Base-by-base conservation (phyloP, 164 flowering plant species). In the Vitis rupestris region DNA sequence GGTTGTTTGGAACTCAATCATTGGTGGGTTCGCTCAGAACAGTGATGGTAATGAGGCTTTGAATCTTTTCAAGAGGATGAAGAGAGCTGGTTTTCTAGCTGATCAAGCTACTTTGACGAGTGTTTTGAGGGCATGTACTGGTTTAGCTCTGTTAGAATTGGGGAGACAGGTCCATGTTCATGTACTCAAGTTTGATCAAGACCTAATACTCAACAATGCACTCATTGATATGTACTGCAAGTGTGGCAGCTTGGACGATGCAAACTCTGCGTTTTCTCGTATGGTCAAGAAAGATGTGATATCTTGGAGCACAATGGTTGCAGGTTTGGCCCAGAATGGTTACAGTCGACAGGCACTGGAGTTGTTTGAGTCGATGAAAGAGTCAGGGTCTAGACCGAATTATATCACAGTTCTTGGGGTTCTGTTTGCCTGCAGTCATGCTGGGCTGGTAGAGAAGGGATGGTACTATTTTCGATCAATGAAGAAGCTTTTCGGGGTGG, bases 251-350 rank as follows among this genome's bases (percentile, higher is more conserved):
- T 65, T 92, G 70, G 90, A 86, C 49, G 97, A 89, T 76, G 97
- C 98, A 16, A 71, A 83, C 8, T 37, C 31, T 30, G 72, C 73
- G 64, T 94, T 92, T 52, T 48, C 11, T 65, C 73, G 76, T 51
- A 92, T 92, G 94, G 58, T 23, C 9, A 79, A 80, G 66, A 88
- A 64, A 79, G 94, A 94, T 72, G 97, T 92, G 48, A 87, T 90
- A 64, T 89, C 97, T 23, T 94, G 97, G 97, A 92, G 92, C 81
- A 90, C 97, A 11, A 92, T 94, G 98, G 87, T 94, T 66, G 78
- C 87, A 16, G 97, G 97, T 15, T 76, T 89, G 58, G 97, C 97
- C 3, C 97, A 92, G 67, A 92, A 90, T 76, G 98, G 98, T 27
- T 85, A 72, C 73, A 89, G 91, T 68, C 6, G 48, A 55, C 85